phyloP scores from a whole-genome alignment of 495 filamentous ascomycete genomes.

The Lindgomyces ingoldianus region DNA sequence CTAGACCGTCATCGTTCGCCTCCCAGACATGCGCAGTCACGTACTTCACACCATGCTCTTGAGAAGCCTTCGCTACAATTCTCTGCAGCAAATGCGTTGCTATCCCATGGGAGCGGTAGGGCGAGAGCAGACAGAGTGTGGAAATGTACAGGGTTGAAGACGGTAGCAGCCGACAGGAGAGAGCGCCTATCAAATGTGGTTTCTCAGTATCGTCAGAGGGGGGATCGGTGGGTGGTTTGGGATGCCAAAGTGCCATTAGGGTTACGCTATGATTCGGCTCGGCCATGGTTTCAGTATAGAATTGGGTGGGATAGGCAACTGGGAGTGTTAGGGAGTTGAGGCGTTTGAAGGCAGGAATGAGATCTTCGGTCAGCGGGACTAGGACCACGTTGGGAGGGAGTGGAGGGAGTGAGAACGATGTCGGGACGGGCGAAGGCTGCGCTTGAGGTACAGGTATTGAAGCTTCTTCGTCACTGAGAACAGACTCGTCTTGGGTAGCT shows the following conservation, averaged over 20 bases:
- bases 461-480: not conserved
- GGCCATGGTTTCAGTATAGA: slow-evolving; percentile 76
- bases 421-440: slow-evolving; percentile 16
- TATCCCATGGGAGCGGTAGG: slow-evolving; percentile 78
- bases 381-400: slow-evolving; percentile 44
- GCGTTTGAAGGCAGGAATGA: slow-evolving; percentile 73
- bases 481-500: slow-evolving; percentile 3
- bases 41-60: slow-evolving; percentile 53
- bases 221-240: slow-evolving; percentile 45
- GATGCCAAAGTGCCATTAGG: slow-evolving; percentile 71
- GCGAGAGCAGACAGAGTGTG: slow-evolving; percentile 77
- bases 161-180: slow-evolving; percentile 76
- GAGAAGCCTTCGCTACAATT: slow-evolving; percentile 48
- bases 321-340: slow-evolving; percentile 85
- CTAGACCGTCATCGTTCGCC: slow-evolving; percentile 78
- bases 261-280: slow-evolving; percentile 71
- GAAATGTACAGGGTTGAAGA: slow-evolving; percentile 74
- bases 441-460: slow-evolving; percentile 8
- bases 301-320: slow-evolving; percentile 80
- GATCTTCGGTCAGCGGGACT: slow-evolving; percentile 36
- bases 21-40: slow-evolving; percentile 95
- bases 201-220: slow-evolving; percentile 12
- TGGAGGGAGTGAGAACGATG: slow-evolving; percentile 23
- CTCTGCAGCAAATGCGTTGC: slow-evolving; percentile 69
- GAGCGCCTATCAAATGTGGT: slow-evolving; percentile 53